Conservation (phyloP, 441 rosid genomes). For the Corymbia calophylla region DNA sequence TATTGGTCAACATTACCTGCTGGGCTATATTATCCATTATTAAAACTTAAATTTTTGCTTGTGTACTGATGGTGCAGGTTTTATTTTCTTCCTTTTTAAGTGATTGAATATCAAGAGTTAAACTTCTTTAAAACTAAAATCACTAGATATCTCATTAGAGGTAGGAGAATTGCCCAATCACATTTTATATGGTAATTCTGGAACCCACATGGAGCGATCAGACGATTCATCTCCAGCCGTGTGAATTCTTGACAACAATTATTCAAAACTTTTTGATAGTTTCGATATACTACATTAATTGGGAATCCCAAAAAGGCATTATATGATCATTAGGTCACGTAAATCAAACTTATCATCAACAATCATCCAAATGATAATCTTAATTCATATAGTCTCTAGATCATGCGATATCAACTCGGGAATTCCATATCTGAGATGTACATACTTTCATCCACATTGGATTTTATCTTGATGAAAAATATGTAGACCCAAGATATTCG, state of each 20-base stretch:
- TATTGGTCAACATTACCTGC: background rate
- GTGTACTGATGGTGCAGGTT: background rate
- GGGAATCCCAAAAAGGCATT: background rate
- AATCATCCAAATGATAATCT: background rate
- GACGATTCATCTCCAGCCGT: background rate
- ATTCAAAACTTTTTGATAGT: background rate
- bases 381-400: background rate
- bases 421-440: background rate
- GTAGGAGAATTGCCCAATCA: background rate
- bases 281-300: background rate
- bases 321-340: background rate
- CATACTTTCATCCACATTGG: background rate
- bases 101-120: background rate
- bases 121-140: background rate
- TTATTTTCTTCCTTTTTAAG: background rate
- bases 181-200: background rate
- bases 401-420: background rate
- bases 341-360: background rate
- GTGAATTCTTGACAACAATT: background rate
- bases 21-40: background rate
- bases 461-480: background rate
- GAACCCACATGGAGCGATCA: accelerated
- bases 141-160: accelerated
- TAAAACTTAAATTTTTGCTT: background rate
- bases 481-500: background rate